A percentile compares a stretch with the other conserved stretches of the same genome.
Evolutionary conservation across 257 asterid species (phyloP).

Genomic region (Solanum chiquidenum): DNA sequence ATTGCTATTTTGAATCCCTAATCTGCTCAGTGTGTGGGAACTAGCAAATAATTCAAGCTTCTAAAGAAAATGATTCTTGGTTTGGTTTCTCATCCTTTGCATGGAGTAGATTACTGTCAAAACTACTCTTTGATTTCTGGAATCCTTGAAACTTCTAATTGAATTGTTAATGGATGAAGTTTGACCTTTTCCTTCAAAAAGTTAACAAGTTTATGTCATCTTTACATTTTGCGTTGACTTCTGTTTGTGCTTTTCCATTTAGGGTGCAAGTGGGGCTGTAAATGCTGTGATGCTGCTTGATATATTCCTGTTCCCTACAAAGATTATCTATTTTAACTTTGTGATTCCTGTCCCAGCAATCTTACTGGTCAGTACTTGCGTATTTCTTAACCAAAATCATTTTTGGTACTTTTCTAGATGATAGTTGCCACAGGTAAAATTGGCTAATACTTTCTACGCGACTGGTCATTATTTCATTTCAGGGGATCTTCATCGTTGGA

Average conservation of each 20-base stretch:
- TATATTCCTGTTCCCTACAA: slow-evolving; percentile 64
- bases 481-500: slow-evolving; percentile 73
- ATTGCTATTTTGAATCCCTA: not conserved
- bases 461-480: slow-evolving; percentile 3
- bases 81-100: not conserved
- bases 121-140: not conserved
- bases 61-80: not conserved
- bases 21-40: not conserved
- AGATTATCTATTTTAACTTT: slow-evolving; percentile 45
- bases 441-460: not conserved
- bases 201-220: not conserved
- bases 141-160: not conserved
- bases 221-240: not conserved
- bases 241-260: slow-evolving; percentile 2
- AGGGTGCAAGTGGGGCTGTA: slow-evolving; percentile 99
- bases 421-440: not conserved
- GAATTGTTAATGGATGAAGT: not conserved
- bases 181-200: not conserved
- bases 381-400: not conserved
- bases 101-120: not conserved
- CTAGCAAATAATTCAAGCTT: not conserved
- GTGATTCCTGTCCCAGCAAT: slow-evolving; percentile 80
- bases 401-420: not conserved
- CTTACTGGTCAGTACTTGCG: slow-evolving; percentile 36
- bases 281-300: slow-evolving; percentile 86